Evolutionary conservation across 2,329 filamentous ascomycete species (phyloP), one percentile per base, ranked within the genome.

Genomic region (Hypomyces rosellus): DNA sequence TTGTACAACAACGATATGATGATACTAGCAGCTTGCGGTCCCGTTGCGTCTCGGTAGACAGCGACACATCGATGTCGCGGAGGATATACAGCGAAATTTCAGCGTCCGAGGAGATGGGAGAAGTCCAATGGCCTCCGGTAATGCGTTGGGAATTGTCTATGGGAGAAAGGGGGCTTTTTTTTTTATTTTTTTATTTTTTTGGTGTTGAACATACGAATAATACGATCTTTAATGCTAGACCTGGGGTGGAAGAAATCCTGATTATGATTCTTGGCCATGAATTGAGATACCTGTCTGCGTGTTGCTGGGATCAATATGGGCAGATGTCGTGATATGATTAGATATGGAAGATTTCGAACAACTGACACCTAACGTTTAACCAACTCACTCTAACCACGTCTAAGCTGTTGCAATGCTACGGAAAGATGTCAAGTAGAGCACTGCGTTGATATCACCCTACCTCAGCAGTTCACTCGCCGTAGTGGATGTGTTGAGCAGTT

Each of bases 1-100:
- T 65, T 65, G 63, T 64, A 63, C 59, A 63, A 65, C 61, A 65
- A 58, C 52, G 60, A 65, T 55, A 58, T 62, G 58, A 66, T 60
- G 61, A 66, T 59, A 56, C 51, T 50, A 58, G 49, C 50, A 58
- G 57, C 58, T 55, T 52, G 51, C 58, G 51, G 57, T 59, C 55
- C 49, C 51, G 59, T 64, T 54, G 52, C 59, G 61, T 57, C 55
- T 59, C 50, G 56, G 56, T 61, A 60, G 54, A 58, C 55, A 60
- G 54, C 56, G 57, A 48, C 57, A 58, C 54, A 54, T 52, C 52
- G 51, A 51, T 54, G 48, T 37, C 50, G 45, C 53, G 47, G 38
- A 45, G 52, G 37, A 46, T 36, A 49, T 41, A 40, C 45, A 47
- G 34, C 12, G 44, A 42, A 16, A 30, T 8, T 30, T 33, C 39